These are phyloP conservation scores for Cinnamomum micranthum DNA, from an alignment of 164 flowering plant genomes.

Conservation along the genomic window DNA sequence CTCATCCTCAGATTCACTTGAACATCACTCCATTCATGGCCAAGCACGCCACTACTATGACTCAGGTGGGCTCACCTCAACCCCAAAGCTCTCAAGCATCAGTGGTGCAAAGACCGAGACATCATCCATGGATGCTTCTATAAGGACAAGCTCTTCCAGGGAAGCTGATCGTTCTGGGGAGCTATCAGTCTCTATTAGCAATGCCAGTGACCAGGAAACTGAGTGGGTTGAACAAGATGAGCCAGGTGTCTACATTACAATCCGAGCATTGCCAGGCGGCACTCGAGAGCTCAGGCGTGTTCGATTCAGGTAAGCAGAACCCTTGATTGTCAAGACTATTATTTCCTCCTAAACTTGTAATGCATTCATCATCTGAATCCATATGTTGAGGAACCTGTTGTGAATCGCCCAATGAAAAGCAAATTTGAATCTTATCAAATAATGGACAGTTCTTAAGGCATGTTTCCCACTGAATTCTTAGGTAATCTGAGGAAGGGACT, in stretches of 20 bases:
- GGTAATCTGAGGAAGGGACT: no score
- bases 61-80: slow-evolving; percentile 52
- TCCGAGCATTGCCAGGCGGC: slow-evolving; percentile 68
- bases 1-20: slow-evolving; percentile 85
- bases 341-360: background rate
- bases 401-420: no score
- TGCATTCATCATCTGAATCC: background rate
- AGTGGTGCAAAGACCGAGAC: slow-evolving; percentile 77
- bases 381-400: no score
- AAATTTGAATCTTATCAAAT: no score
- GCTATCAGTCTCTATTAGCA: slow-evolving; percentile 62
- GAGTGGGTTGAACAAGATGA: slow-evolving; percentile 97
- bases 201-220: slow-evolving; percentile 82
- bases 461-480: no score
- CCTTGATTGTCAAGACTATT: background rate
- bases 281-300: slow-evolving; percentile 77
- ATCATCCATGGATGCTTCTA: slow-evolving; percentile 76
- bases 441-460: no score
- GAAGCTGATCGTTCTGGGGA: slow-evolving; percentile 85
- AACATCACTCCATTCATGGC: slow-evolving; percentile 58
- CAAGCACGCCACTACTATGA: slow-evolving; percentile 34
- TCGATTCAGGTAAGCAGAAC: slow-evolving; percentile 67
- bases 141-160: slow-evolving; percentile 71
- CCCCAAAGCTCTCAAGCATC: slow-evolving; percentile 81
- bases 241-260: slow-evolving; percentile 86